These are phyloP conservation scores for Heliamphora exappendiculata DNA, from an alignment of 148 eudicot species.

Conservation along the genomic window DNA sequence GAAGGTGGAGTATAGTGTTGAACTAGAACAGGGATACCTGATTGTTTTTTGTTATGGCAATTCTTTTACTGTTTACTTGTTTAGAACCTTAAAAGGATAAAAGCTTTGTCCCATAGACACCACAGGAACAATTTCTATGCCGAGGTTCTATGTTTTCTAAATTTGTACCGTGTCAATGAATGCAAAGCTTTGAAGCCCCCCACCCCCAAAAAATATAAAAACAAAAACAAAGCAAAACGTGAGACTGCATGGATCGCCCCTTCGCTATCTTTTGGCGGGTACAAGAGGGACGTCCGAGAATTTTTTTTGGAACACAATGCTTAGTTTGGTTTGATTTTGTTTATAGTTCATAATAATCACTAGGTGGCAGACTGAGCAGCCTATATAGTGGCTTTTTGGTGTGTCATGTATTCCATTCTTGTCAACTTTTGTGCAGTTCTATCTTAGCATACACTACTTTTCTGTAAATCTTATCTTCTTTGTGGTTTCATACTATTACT, in stretches of 20 bases:
- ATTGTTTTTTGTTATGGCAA: too few species aligned
- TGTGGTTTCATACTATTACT: background rate
- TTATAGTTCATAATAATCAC: too few species aligned
- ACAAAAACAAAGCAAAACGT: too few species aligned
- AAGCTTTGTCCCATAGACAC: background rate
- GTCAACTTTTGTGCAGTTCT: background rate
- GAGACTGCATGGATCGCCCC: background rate
- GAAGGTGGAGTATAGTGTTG: too few species aligned
- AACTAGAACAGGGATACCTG: too few species aligned
- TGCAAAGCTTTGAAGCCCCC: background rate
- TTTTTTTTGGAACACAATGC: too few species aligned
- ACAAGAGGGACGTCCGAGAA: background rate
- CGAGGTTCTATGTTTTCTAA: background rate
- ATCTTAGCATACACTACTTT: background rate
- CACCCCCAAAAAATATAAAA: too few species aligned
- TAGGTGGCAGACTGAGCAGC: too few species aligned
- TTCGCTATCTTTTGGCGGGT: background rate
- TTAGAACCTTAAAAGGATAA: background rate
- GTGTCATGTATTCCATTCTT: background rate
- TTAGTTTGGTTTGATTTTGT: too few species aligned
- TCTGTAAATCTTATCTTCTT: background rate
- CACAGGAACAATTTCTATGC: background rate
- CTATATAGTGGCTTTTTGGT: background rate
- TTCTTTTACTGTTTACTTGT: too few species aligned
- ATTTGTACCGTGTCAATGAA: background rate